Base-by-base conservation (phyloP, 257 asterid genomes). In the Nicotiana knightiana region DNA sequence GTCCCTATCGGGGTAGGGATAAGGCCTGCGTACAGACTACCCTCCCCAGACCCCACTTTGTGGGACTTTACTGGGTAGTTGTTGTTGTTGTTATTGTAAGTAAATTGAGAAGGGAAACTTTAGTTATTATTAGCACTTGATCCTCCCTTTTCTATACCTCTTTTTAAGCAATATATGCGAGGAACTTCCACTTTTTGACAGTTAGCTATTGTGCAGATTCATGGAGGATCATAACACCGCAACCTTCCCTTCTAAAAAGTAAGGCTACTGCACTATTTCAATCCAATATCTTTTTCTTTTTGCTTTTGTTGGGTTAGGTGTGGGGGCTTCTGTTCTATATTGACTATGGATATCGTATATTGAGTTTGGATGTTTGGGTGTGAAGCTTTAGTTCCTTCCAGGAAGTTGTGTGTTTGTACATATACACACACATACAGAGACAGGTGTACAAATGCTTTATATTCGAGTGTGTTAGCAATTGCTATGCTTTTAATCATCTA, bases 191-290 rank as follows among this genome's bases (percentile, higher is more conserved):
- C 10, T 82, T 59, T 30, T 58, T 24, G 13, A 59, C 21, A 46
- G 64, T 81, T 46, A 24, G 82, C 64, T 84, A 70, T 53, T 70
- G 48, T 81, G 88, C 97, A 96, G 98, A 83, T 96, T 94, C 91
- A 94, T 94, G 98, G 99, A 96, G 89, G 99, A 96, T 87, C 99
- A 96, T 90, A 96, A 96, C 76, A 96, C 99, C 12, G 99, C 95
- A 83, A 96, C 99, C 55, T 96, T 96, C 85, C 98, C 99, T 78
- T 93, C 97, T 32, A 96, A 91, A 87, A 96, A 93, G 98, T 96
- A 83, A 92, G 98, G 77, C 51, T 64, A 51, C 85, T 85, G 77
- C 77, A 75, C 65, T 67, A 24, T 83, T 80, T 62, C 78, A 46
- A 67, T 39, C 77, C 43, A 18, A 15, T 16, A 24, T 87, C 21